Base-by-base conservation (phyloP, 352 stramenopile species). In the Phytophthora colocasiae region DNA sequence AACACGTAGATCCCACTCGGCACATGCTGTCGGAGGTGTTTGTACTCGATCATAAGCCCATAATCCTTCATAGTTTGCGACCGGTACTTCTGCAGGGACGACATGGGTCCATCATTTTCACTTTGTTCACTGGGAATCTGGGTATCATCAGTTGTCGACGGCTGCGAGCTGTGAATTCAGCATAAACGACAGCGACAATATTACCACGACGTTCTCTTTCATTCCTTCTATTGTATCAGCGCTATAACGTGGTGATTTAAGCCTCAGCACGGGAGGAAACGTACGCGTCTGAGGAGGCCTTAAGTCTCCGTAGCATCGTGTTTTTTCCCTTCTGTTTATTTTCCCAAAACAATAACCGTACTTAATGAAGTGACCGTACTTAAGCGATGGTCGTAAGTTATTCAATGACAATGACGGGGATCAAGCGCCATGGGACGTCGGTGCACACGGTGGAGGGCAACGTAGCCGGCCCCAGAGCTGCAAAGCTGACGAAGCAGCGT, bases 391-490 rank as follows among this genome's bases (percentile, higher is more conserved):
- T 19, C 36, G 6, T 32, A 14, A 14, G 31, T 6, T 29, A 17
- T 2, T 40, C n/a, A 41, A 12, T 19, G 17, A 45, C 10, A 11
- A 89, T 89, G 78, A 75, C 83, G 43, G 85, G 85, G 53, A 90
- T 92, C 53, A 77, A 91, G 79, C 83, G 83, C 32, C 93, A 95
- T 70, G 87, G 85, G 11, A 87, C 83, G 14, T 81, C 97, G 3
- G 97, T 97, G 56, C 90, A 98, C 74, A 99, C 97, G 15, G 95
- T 99, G 32, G 97, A 99, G 83, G 97, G 97, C 12, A 98, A 98
- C 66, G 79, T 98, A 34, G 91, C 96, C 8, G 97, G 97, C 8
- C 73, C 81, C 14, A 89, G 95, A 12, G 97, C 97, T 1, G 95
- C 96, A 4, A 69, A 76, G 12, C 79, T 99, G 36, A 93, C 89